These are phyloP conservation scores for Cyberlindnera xishuangbannaensis DNA, from an alignment of 805 yeast genomes.

Conservation along the genomic window DNA sequence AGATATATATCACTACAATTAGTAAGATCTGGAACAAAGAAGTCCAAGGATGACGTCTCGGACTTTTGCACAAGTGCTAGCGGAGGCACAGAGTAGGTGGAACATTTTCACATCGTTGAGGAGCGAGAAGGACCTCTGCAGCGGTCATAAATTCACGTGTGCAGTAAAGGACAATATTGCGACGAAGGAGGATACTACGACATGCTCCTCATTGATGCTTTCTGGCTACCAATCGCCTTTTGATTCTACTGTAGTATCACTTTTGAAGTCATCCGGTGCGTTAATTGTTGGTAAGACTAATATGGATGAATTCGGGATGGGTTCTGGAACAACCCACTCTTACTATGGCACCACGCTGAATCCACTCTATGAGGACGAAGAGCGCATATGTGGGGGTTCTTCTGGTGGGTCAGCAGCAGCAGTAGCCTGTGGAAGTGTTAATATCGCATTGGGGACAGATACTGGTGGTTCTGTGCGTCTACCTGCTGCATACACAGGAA, in stretches of 20 bases:
- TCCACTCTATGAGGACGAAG: constrained; percentile 37
- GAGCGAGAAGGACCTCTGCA: background rate
- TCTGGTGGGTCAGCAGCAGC: constrained; percentile 97
- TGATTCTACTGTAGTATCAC: constrained; percentile 64
- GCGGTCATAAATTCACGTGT: background rate
- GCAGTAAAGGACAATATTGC: constrained; percentile 81
- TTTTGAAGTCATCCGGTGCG: constrained; percentile 50
- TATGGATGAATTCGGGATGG: constrained; percentile 98
- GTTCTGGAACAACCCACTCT: constrained; percentile 59
- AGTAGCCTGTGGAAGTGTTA: constrained; percentile 65
- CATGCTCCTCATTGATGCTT: constrained; percentile 72
- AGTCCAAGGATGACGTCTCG: no score
- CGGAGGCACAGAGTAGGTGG: constrained; percentile 14
- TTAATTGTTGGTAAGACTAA: constrained; percentile 74
- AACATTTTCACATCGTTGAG: constrained; percentile 38
- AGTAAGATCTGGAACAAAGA: no score
- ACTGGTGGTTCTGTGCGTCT: constrained; percentile 95
- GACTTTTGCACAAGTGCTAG: no score
- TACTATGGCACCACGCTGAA: constrained; percentile 53
- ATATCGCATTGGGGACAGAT: constrained; percentile 86
- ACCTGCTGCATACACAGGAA: constrained; percentile 85
- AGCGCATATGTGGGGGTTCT: constrained; percentile 75
- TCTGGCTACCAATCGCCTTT: constrained; percentile 64
- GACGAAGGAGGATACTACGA: constrained; percentile 60
- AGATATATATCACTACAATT: background rate